A percentile compares a stretch with the other conserved stretches of the same genome.
These are phyloP conservation scores for Alopecurus myosuroides DNA, from an alignment of 176 grass and related monocot genomes.

Conservation along the genomic window DNA sequence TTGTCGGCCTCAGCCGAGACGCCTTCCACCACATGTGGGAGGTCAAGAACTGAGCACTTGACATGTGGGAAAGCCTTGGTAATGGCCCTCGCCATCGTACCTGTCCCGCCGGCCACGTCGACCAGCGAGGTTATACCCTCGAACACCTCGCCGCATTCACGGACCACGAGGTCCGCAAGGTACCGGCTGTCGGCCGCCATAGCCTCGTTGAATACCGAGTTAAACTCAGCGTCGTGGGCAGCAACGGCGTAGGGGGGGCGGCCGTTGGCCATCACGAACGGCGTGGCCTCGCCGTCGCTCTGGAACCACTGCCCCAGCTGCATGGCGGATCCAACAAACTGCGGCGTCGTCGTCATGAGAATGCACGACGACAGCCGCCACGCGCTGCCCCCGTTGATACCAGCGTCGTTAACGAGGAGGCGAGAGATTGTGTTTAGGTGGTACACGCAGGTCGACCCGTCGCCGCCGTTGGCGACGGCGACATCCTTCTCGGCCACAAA, in stretches of 20 bases:
- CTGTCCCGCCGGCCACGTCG: background rate
- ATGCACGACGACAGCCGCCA: background rate
- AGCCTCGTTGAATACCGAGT: background rate
- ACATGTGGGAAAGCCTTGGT: background rate
- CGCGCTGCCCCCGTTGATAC: background rate
- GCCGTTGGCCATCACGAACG: constrained; percentile 6
- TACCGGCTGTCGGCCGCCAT: background rate
- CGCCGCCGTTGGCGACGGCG: background rate
- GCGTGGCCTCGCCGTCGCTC: background rate
- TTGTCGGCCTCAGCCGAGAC: background rate
- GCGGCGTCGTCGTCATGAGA: background rate
- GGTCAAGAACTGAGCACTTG: background rate
- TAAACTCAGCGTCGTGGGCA: background rate
- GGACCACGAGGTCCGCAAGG: background rate
- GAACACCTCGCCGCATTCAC: background rate
- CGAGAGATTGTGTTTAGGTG: constrained; percentile 22
- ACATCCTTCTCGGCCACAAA: background rate
- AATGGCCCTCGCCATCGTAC: background rate
- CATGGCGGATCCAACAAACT: background rate
- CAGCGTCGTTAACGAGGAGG: background rate
- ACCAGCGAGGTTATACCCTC: background rate
- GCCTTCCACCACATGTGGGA: background rate
- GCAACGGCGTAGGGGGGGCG: background rate
- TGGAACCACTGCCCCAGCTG: constrained; percentile 11
- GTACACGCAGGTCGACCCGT: background rate